These are phyloP conservation scores for Coemansia sp. DNA, from an alignment of 192 early-diverging fungal genomes.

Conservation along the genomic window DNA sequence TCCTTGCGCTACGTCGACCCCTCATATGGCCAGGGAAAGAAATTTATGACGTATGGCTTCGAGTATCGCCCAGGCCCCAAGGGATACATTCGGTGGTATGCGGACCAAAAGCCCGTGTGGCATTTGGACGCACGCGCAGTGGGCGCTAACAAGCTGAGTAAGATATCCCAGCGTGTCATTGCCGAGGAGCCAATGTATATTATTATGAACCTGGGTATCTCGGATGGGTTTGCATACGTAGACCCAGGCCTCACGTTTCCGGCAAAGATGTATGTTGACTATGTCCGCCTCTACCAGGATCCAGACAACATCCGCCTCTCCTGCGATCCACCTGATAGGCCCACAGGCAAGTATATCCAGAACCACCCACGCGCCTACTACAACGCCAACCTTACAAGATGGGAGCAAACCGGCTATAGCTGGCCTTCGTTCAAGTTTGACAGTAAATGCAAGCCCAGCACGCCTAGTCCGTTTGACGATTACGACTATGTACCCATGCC, in stretches of 20 bases:
- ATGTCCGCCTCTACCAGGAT: constrained; percentile 58
- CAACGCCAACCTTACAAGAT: constrained; percentile 50
- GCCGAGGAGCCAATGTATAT: constrained; percentile 63
- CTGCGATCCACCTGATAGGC: constrained; percentile 56
- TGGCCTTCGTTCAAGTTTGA: constrained; percentile 51
- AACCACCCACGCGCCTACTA: constrained; percentile 56
- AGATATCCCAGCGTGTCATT: constrained; percentile 47
- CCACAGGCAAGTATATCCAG: constrained; percentile 57
- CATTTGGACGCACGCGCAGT: constrained; percentile 41
- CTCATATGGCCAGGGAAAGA: constrained; percentile 28
- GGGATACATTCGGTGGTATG: constrained; percentile 50
- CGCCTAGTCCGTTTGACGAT: constrained; percentile 23
- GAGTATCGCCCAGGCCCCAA: constrained; percentile 53
- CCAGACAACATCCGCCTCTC: constrained; percentile 53
- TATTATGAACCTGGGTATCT: constrained; percentile 57
- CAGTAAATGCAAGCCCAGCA: constrained; percentile 43
- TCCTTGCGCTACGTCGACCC: constrained; percentile 43
- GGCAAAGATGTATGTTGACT: constrained; percentile 58
- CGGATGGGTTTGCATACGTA: constrained; percentile 47
- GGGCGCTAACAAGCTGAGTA: constrained; percentile 45
- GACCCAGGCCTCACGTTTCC: constrained; percentile 43
- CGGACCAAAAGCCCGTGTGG: constrained; percentile 46
- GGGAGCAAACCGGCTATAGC: constrained; percentile 50
- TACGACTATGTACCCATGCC: constrained; percentile 39
- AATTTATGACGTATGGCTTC: constrained; percentile 51